Conservation (phyloP, 2,329 filamentous ascomycete genomes). For the Endothia cerciana region DNA sequence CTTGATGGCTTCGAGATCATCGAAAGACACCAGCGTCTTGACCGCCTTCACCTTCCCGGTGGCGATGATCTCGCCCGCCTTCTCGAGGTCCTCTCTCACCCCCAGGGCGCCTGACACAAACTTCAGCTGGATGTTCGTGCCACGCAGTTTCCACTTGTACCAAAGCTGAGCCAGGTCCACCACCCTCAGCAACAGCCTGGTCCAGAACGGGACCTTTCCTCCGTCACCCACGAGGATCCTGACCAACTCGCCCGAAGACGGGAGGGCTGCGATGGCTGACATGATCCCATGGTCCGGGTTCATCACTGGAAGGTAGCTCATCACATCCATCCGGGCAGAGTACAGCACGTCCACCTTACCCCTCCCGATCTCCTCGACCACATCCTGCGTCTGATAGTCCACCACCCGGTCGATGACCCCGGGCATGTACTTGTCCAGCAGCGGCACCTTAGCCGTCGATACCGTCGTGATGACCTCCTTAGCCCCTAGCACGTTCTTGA, state of each 20-base stretch:
- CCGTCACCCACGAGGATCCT: conserved; percentile 38
- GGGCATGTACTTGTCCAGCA: conserved; percentile 28
- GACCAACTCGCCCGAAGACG: conserved; percentile 37
- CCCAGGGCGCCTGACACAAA: conserved; percentile 51
- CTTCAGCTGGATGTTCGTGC: conserved; percentile 49
- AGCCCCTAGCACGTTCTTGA: conserved; percentile 54
- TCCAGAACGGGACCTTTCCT: conserved; percentile 40
- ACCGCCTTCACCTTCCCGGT: conserved; percentile 48
- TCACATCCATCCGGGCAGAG: conserved; percentile 50
- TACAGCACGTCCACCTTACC: conserved; percentile 54
- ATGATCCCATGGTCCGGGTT: conserved; percentile 44
- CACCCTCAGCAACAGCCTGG: conserved; percentile 32
- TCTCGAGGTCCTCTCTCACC: conserved; percentile 47
- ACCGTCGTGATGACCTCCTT: conserved; percentile 54
- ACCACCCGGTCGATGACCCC: conserved; percentile 21
- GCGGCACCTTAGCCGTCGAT: conserved; percentile 53
- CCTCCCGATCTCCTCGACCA: conserved; percentile 42
- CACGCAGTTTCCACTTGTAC: conserved; percentile 47
- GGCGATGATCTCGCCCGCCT: conserved; percentile 45
- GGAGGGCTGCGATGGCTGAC: conserved; percentile 46
- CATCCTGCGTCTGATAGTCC: conserved; percentile 48
- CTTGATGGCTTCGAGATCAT: conserved; percentile 48
- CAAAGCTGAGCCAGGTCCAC: conserved; percentile 41
- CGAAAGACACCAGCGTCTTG: conserved; percentile 45
- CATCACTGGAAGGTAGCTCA: conserved; percentile 44